Evolutionary conservation across 2,329 filamentous ascomycete genomes (phyloP).

Genomic region (Aspergillus amoenus): DNA sequence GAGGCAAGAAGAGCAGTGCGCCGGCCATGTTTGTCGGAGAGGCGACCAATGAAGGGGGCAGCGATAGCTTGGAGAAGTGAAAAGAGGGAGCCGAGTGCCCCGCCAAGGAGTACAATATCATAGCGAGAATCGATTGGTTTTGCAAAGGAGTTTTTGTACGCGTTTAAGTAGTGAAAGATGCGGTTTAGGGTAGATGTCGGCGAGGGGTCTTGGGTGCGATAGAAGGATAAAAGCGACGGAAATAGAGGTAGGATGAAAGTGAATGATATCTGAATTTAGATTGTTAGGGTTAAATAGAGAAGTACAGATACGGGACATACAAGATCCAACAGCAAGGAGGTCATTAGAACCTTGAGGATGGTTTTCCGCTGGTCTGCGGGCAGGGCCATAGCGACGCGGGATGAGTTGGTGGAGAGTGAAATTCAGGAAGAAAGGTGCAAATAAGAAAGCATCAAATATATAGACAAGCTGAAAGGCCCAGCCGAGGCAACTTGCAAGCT

Average conservation of each 20-base stretch:
- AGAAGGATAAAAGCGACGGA: conserved; percentile 92
- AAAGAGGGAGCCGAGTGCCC: conserved; percentile 90
- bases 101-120: conserved; percentile 93
- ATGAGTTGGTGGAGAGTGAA: not conserved
- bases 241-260: conserved; percentile 98
- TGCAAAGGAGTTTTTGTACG: conserved; percentile 91
- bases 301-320: conserved; percentile 51
- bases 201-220: conserved; percentile 73
- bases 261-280: conserved; percentile 78
- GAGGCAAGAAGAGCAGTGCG: conserved; percentile 83
- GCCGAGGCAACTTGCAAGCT: not conserved
- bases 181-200: conserved; percentile 70
- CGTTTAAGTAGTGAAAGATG: conserved; percentile 79
- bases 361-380: conserved; percentile 62
- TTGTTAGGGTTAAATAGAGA: conserved; percentile 14
- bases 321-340: conserved; percentile 85
- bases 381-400: conserved; percentile 31
- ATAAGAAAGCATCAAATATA: not conserved
- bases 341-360: conserved; percentile 82
- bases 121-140: conserved; percentile 93
- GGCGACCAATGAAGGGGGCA: conserved; percentile 82
- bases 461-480: not conserved
- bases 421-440: not conserved
- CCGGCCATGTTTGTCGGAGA: conserved; percentile 87
- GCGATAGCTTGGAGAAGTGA: conserved; percentile 89